Evolutionary conservation across 129 eudicot species (phyloP).

Genomic region (Arctium minus): DNA sequence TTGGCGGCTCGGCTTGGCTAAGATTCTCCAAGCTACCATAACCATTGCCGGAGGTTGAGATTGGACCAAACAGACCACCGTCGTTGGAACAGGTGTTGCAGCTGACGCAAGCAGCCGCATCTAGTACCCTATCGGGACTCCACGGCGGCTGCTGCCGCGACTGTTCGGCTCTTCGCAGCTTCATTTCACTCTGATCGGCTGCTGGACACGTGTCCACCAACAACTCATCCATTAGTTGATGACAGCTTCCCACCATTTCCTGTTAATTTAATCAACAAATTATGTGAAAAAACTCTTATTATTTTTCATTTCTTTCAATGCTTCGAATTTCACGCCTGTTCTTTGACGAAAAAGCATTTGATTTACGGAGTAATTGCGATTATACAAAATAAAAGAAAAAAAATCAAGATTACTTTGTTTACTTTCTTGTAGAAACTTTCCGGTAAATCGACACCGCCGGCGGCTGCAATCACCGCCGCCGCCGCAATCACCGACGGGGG

Average conservation of each 20-base stretch:
- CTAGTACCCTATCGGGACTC: conserved; percentile 34
- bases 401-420: conserved; percentile 23
- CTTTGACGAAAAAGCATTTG: not conserved
- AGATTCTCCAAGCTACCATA: not conserved
- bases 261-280: conserved; percentile 9
- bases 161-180: not conserved
- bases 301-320: not conserved
- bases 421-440: conserved; percentile 28
- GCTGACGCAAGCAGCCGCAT: conserved; percentile 37
- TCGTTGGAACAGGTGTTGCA: conserved; percentile 26
- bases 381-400: not conserved
- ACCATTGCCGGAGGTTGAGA: not conserved
- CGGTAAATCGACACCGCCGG: conserved; percentile 19
- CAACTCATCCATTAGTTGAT: conserved; percentile 38
- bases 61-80: not conserved
- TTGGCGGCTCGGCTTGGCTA: conserved; percentile 3
- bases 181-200: not conserved
- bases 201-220: conserved; percentile 41
- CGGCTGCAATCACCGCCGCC: conserved; percentile 34
- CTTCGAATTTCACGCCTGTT: not conserved
- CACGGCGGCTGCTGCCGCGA: not conserved
- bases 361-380: not conserved
- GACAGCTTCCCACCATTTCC: conserved; percentile 47
- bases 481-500: conserved; percentile 41
- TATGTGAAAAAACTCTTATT: not conserved